Evolutionary conservation across 108 stramenopile species (phyloP).

Genomic region (Cyclostephanos tholiformis): DNA sequence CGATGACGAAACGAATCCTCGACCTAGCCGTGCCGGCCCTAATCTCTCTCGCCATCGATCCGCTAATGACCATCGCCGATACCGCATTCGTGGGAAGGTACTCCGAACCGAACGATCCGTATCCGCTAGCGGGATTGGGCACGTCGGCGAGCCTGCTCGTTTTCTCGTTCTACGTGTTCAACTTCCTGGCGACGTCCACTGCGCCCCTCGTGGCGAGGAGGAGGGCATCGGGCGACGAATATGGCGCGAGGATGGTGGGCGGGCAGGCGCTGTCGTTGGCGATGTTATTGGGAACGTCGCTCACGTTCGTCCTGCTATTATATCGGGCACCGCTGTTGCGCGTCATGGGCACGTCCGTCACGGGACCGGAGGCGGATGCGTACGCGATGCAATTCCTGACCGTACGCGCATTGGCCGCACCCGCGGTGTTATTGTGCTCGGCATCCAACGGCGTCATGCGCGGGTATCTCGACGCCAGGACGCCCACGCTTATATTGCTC

Average conservation of each 20-base stretch:
- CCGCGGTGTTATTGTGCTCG: conserved; percentile 76
- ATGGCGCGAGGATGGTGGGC: conserved; percentile 61
- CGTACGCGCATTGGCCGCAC: conserved; percentile 75
- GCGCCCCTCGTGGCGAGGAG: conserved; percentile 74
- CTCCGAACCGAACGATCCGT: conserved; percentile 52
- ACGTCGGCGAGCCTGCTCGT: conserved; percentile 77
- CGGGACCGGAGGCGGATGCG: conserved; percentile 60
- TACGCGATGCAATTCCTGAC: conserved; percentile 72
- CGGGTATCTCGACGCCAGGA: conserved; percentile 86
- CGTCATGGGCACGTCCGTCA: conserved; percentile 74
- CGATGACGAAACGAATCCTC: conserved; percentile 51
- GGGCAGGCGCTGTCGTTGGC: conserved; percentile 82
- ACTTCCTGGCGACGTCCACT: conserved; percentile 84
- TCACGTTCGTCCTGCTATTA: conserved; percentile 47
- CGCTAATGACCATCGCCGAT: conserved; percentile 84
- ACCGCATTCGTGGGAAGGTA: conserved; percentile 84
- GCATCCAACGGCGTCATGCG: conserved; percentile 84
- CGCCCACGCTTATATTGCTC: conserved; percentile 68
- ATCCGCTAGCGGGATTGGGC: conserved; percentile 80
- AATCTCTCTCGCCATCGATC: conserved; percentile 77
- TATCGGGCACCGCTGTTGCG: conserved; percentile 58
- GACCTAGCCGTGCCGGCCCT: conserved; percentile 75
- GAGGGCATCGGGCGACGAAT: conserved; percentile 59
- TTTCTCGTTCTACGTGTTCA: conserved; percentile 82
- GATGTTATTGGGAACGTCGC: conserved; percentile 50